phyloP scores from a whole-genome alignment of 1,284 basidiomycete species.

The Ustilago esculenta region DNA sequence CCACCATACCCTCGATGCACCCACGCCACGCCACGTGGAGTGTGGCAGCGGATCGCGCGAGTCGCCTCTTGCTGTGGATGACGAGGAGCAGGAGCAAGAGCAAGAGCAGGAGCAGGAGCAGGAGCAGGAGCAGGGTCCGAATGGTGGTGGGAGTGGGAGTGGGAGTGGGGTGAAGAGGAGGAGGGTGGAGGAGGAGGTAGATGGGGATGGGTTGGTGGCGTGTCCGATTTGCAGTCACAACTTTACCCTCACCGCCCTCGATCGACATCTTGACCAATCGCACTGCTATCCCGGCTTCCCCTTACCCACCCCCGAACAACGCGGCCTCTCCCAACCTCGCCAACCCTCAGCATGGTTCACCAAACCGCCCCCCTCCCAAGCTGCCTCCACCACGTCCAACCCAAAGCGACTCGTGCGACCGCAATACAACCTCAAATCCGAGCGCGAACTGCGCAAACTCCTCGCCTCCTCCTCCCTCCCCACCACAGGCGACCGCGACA shows the following conservation, averaged over 20 bases:
- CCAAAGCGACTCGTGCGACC: conserved; percentile 54
- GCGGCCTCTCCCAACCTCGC: conserved; percentile 31
- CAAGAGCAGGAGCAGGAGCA: no score
- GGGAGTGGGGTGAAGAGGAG: no score
- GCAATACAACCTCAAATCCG: conserved; percentile 55
- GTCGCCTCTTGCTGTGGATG: conserved; percentile 32
- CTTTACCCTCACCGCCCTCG: conserved; percentile 54
- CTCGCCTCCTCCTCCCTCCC: conserved; percentile 47
- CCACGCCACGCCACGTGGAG: no score
- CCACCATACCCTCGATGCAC: background rate
- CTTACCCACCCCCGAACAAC: conserved; percentile 30
- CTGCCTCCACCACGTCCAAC: conserved; percentile 11
- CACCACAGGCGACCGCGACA: conserved; percentile 45
- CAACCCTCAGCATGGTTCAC: conserved; percentile 38
- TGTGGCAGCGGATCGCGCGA: conserved; percentile 38
- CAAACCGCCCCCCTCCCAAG: conserved; percentile 8
- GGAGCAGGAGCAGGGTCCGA: no score
- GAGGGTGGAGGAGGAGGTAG: no score
- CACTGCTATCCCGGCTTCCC: conserved; percentile 47
- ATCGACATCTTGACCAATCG: conserved; percentile 57
- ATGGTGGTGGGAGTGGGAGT: no score
- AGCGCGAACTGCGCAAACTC: conserved; percentile 55
- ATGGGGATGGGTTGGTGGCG: conserved; percentile 38
- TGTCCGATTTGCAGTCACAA: conserved; percentile 59
- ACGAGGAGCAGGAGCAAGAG: no score